Percentiles rank a stretch among this genome's conserved stretches.
phyloP scores from a whole-genome alignment of 495 filamentous ascomycete genomes.

The Hypoxylon cercidicola region DNA sequence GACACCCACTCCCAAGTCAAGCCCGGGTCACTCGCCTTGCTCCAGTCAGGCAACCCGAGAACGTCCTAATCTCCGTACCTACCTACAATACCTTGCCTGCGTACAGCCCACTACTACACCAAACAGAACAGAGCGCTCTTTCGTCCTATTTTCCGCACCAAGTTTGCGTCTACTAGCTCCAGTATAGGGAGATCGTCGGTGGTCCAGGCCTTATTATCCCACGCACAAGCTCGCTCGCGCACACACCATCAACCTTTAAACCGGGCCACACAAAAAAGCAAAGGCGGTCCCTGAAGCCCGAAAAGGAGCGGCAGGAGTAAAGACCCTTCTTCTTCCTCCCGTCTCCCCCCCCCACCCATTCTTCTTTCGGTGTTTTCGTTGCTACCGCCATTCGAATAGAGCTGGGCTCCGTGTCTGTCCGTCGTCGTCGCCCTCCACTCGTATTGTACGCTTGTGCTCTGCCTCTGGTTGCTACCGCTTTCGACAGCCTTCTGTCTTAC shows the following conservation, averaged over 20 bases:
- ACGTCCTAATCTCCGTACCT: slow-evolving; percentile 18
- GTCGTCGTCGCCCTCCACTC: slow-evolving; percentile 9
- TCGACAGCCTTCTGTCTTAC: slow-evolving; percentile 33
- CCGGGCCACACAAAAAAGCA: slow-evolving; percentile 37
- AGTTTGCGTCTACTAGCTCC: slow-evolving; percentile 27
- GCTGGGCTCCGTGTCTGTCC: slow-evolving; percentile 31
- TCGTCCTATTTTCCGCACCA: slow-evolving; percentile 41
- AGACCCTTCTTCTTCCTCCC: slow-evolving; percentile 21
- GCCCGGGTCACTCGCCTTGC: slow-evolving; percentile 32
- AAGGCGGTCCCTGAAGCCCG: slow-evolving; percentile 27
- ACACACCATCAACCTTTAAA: slow-evolving; percentile 15
- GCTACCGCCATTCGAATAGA: slow-evolving; percentile 31
- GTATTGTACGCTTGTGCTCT: slow-evolving; percentile 8
- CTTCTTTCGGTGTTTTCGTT: slow-evolving; percentile 29
- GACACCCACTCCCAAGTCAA: slow-evolving; percentile 17
- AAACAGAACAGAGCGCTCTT: slow-evolving; percentile 10
- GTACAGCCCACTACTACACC: too few relatives aligned
- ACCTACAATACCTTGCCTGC: slow-evolving; percentile 1
- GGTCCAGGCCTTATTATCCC: slow-evolving; percentile 40
- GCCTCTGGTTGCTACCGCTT: slow-evolving; percentile 13
- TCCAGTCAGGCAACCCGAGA: slow-evolving; percentile 40
- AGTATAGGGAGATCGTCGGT: slow-evolving; percentile 41
- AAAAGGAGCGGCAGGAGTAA: slow-evolving; percentile 29
- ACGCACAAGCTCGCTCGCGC: slow-evolving; percentile 29
- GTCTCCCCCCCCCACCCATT: slow-evolving; percentile 16